A percentile compares a stretch with the other conserved stretches of the same genome.
Evolutionary conservation across 768 basidiomycete genomes (phyloP).

Genomic region (Suillus weaverae): DNA sequence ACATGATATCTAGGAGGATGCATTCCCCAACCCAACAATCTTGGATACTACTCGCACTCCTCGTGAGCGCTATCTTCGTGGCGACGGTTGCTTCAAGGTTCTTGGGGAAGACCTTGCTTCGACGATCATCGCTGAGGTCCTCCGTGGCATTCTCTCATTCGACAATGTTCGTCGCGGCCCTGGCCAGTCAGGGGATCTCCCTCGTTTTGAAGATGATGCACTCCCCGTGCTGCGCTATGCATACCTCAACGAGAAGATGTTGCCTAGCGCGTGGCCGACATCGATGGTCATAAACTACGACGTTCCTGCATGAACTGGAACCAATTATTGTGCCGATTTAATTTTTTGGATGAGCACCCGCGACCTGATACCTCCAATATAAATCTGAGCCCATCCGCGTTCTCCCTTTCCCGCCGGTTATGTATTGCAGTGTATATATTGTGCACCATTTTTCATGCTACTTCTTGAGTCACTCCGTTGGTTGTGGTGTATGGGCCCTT

Average conservation of each 20-base stretch:
- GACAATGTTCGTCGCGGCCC: constrained; percentile 64
- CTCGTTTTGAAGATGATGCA: constrained; percentile 50
- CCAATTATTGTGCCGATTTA: neutral
- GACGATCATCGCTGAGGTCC: constrained; percentile 58
- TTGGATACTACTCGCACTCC: constrained; percentile 47
- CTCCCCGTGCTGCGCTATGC: constrained; percentile 50
- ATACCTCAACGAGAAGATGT: constrained; percentile 54
- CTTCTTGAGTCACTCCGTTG: too few species aligned
- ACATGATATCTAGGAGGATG: constrained; percentile 39
- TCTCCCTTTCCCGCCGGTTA: neutral
- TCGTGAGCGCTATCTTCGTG: constrained; percentile 46
- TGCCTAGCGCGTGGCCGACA: constrained; percentile 65
- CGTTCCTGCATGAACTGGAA: constrained; percentile 18
- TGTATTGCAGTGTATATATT: neutral
- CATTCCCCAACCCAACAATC: constrained; percentile 48
- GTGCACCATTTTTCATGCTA: neutral
- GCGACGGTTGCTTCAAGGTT: constrained; percentile 49
- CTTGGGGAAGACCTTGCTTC: constrained; percentile 56
- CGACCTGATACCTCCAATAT: neutral
- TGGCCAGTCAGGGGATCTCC: constrained; percentile 62
- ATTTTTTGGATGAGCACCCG: neutral
- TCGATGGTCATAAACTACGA: constrained; percentile 56
- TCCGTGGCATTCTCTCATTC: constrained; percentile 62
- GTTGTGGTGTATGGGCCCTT: too few species aligned
- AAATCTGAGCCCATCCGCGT: neutral